phyloP scores from a whole-genome alignment of 805 yeast species.

The Wickerhamiella slavikovae region DNA sequence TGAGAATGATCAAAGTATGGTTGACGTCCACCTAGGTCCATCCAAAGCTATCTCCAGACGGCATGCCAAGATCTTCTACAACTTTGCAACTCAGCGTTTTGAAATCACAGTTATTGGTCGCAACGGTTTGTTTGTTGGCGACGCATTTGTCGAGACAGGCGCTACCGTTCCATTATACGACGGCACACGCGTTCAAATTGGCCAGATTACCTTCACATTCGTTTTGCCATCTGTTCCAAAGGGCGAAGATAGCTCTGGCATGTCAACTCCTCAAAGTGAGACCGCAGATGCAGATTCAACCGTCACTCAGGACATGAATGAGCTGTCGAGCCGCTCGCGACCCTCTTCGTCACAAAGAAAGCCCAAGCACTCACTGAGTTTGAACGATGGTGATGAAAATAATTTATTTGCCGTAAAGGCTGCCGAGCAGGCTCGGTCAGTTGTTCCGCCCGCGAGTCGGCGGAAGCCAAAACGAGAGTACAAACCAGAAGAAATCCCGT shows the following conservation, averaged over 20 bases:
- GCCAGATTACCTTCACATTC: constrained; percentile 75
- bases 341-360: neutral
- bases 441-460: constrained; percentile 1
- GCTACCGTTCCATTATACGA: constrained; percentile 73
- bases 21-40: constrained; percentile 67
- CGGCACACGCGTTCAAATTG: constrained; percentile 63
- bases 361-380: neutral
- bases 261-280: no score
- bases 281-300: constrained; percentile 1
- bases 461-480: constrained; percentile 34
- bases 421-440: constrained; percentile 1
- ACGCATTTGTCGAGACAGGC: constrained; percentile 71
- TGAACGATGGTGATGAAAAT: constrained; percentile 9
- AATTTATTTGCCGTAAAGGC: constrained; percentile 12
- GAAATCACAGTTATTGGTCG: constrained; percentile 83
- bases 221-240: constrained; percentile 46
- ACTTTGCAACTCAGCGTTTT: constrained; percentile 87
- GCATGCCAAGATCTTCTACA: constrained; percentile 91
- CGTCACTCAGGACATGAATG: no score
- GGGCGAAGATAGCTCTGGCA: constrained; percentile 3
- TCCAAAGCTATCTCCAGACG: constrained; percentile 84
- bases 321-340: neutral
- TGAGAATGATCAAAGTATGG: constrained; percentile 38
- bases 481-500: constrained; percentile 70
- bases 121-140: constrained; percentile 94